Percentiles rank a stretch among this genome's conserved stretches.
phyloP scores from a whole-genome alignment of 306 rosid species.

The Adenanthera pavonina region DNA sequence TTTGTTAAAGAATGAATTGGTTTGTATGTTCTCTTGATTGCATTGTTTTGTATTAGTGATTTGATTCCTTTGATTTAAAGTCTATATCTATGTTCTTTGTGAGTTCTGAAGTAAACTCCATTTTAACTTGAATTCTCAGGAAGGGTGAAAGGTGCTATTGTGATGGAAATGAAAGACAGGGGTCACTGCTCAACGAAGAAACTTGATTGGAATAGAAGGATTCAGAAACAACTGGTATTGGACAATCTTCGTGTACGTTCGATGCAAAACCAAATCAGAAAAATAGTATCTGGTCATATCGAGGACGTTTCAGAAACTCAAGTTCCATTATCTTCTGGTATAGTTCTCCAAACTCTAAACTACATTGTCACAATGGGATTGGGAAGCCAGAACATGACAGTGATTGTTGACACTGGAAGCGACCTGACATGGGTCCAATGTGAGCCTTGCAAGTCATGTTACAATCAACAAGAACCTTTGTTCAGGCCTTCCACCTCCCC shows the following conservation, averaged over 20 bases:
- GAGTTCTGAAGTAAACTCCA: slow-evolving; percentile 13
- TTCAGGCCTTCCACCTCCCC: slow-evolving; percentile 69
- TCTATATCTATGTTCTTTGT: not conserved
- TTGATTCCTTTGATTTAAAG: slow-evolving; percentile 12
- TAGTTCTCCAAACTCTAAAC: slow-evolving; percentile 65
- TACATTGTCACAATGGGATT: slow-evolving; percentile 75
- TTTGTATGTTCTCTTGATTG: not conserved
- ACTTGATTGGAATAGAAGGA: slow-evolving; percentile 46
- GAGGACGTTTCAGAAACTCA: slow-evolving; percentile 55
- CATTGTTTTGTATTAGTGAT: slow-evolving; percentile 20
- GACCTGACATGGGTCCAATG: slow-evolving; percentile 91
- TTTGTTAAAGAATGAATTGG: slow-evolving; percentile 1
- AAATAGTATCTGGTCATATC: slow-evolving; percentile 25
- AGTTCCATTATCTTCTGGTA: slow-evolving; percentile 73
- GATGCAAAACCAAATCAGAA: slow-evolving; percentile 52
- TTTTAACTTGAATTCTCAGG: slow-evolving; percentile 52
- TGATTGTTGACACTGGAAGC: slow-evolving; percentile 92
- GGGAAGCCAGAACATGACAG: slow-evolving; percentile 63
- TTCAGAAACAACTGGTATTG: slow-evolving; percentile 48
- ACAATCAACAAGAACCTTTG: slow-evolving; percentile 72
- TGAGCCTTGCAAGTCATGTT: slow-evolving; percentile 78
- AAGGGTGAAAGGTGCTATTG: slow-evolving; percentile 59
- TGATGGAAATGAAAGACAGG: slow-evolving; percentile 74
- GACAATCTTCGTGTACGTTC: slow-evolving; percentile 61
- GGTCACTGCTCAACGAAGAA: slow-evolving; percentile 61